Evolutionary conservation across 768 basidiomycete genomes (phyloP), one percentile per base, ranked within the genome.

Genomic region (Mycena galopus): DNA sequence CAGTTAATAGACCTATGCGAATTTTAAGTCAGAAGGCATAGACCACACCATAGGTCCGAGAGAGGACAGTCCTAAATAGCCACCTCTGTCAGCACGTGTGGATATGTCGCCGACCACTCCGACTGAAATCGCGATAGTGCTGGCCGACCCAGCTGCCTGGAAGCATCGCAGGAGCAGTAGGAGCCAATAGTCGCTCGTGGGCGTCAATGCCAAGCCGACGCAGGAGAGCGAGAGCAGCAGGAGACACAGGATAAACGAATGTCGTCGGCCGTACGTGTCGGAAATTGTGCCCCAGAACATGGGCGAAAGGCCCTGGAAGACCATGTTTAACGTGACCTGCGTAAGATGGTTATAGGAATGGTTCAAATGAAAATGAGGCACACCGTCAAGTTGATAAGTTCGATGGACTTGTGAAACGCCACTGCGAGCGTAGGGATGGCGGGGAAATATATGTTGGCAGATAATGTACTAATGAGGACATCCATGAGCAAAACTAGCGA

Each of bases 51-150:
- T 87, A n/a, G 92, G 90, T 0, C 92, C 92, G 4, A 92, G 65
- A 30, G 79, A 85, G 79, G 89, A 93, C 10, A 93, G 53, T 4
- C 94, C 95, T 67, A 90, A 87, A 80, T 91, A 94, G 17, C 90
- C 88, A n/a, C 93, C 95, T 32, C 95, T 84, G 81, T 96, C 94
- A 42, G 88, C 87, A 0, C 88, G 90, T 3, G 87, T 88, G 8
- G 93, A 89, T 42, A 97, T 91, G 78, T 97, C 95, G 3, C 89
- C 89, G 63, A 97, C 88, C 11, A 93, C 89, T 4, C 95, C 95
- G 33, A 92, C 89, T 58, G 91, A 92, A 90, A 73, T 33, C 29
- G 93, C 93, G 67, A 94, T 85, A 0, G 93, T 94, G 69, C 93
- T 94, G 0, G 94, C 92, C 1, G 92, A 94, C 1, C 95, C 94